Conservation (phyloP, 1,284 basidiomycete species). For the Malassezia equina region DNA sequence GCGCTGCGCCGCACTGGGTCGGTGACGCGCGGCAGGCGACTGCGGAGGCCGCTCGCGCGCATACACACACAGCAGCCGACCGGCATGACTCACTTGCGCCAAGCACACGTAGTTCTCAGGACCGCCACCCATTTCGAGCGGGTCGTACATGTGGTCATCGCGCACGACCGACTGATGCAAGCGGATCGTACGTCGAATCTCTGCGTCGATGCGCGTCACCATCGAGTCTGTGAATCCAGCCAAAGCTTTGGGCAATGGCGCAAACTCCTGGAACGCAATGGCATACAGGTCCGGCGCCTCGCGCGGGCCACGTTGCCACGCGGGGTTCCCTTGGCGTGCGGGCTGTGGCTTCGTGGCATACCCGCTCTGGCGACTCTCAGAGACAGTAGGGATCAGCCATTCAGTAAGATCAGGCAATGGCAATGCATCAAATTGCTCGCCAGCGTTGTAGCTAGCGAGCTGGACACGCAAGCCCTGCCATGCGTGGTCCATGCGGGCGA, state of each 20-base stretch:
- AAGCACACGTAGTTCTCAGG: conserved; percentile 41
- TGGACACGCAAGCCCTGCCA: conserved; percentile 55
- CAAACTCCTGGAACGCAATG: conserved; percentile 77
- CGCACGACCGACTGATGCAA: conserved; percentile 43
- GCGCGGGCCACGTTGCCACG: conserved; percentile 23
- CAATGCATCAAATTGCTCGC: conserved; percentile 58
- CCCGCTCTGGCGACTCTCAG: conserved; percentile 24
- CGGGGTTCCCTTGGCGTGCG: conserved; percentile 19
- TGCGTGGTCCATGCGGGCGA: neutral
- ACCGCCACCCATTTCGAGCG: conserved; percentile 34
- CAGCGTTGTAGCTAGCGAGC: conserved; percentile 75
- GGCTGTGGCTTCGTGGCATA: conserved; percentile 19
- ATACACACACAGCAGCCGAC: conserved; percentile 57
- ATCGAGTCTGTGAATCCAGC: conserved; percentile 6
- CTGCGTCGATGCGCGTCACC: conserved; percentile 59
- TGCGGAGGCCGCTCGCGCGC: conserved; percentile 56
- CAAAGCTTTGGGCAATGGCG: conserved; percentile 57
- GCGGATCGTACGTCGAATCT: conserved; percentile 40
- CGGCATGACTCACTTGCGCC: conserved; percentile 32
- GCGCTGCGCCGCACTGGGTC: conserved; percentile 49
- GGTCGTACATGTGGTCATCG: conserved; percentile 35
- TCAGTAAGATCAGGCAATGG: conserved; percentile 42
- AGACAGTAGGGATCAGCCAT: conserved; percentile 44
- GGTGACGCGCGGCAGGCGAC: conserved; percentile 9
- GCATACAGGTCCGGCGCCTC: conserved; percentile 62